Percentiles rank a stretch among this genome's conserved stretches.
Evolutionary conservation across 1,284 basidiomycete species (phyloP).

Genomic region (Ceratobasidium sp.): DNA sequence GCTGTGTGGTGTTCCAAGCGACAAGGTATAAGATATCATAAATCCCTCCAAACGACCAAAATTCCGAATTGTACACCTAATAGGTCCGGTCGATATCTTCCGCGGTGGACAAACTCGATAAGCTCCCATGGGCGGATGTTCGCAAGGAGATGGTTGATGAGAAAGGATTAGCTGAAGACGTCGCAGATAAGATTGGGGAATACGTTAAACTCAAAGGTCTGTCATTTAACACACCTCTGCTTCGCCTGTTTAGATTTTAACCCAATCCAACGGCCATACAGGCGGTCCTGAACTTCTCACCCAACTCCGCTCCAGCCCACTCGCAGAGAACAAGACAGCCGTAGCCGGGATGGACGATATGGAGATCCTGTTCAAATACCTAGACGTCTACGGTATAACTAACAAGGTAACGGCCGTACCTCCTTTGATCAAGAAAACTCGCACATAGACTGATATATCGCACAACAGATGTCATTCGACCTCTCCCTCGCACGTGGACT

Average conservation of each 20-base stretch:
- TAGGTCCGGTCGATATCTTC: conserved; percentile 92
- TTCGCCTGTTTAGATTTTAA: not conserved
- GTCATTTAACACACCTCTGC: conserved; percentile 41
- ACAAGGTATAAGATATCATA: conserved; percentile 66
- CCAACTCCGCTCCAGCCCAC: conserved; percentile 77
- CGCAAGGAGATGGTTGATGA: conserved; percentile 97
- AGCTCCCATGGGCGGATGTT: conserved; percentile 93
- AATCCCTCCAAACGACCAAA: not conserved
- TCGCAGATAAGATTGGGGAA: conserved; percentile 95
- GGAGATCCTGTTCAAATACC: conserved; percentile 86
- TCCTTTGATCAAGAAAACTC: too few relatives aligned
- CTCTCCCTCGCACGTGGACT: conserved; percentile 95
- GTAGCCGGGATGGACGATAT: conserved; percentile 94
- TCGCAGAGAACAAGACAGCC: conserved; percentile 82
- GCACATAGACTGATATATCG: conserved; percentile 32
- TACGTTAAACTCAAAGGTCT: conserved; percentile 95
- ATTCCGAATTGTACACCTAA: not conserved
- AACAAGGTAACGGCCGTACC: conserved; percentile 44
- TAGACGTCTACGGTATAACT: conserved; percentile 74
- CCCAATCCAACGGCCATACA: conserved; percentile 55
- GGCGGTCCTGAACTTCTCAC: conserved; percentile 86
- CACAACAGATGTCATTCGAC: conserved; percentile 90
- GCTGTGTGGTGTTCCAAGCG: conserved; percentile 93
- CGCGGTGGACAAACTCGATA: conserved; percentile 99
- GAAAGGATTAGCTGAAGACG: conserved; percentile 87